Percentiles rank a stretch among this genome's conserved stretches.
These are phyloP conservation scores for Penicillium sp. DNA, from an alignment of 2,329 filamentous ascomycete genomes.

Conservation along the genomic window DNA sequence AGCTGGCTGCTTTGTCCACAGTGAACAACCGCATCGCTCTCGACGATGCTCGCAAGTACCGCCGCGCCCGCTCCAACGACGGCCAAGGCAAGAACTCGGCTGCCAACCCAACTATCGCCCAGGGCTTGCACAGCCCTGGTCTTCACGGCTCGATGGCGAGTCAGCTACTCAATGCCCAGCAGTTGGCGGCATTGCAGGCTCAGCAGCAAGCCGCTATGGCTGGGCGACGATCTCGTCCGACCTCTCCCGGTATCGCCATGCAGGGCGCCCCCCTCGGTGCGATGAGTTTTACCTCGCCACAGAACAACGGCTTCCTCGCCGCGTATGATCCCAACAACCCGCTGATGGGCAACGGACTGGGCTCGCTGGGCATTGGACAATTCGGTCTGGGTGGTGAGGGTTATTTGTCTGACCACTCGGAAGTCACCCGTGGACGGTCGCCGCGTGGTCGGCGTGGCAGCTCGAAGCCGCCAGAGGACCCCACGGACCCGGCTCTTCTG, in stretches of 20 bases:
- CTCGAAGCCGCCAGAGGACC: slow-evolving; percentile 97
- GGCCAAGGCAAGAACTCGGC: slow-evolving; percentile 52
- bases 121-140: slow-evolving; percentile 63
- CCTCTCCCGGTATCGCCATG: slow-evolving; percentile 83
- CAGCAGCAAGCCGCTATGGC: slow-evolving; percentile 61
- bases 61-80: slow-evolving; percentile 86
- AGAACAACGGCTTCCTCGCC: slow-evolving; percentile 91
- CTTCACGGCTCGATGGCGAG: slow-evolving; percentile 77
- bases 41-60: slow-evolving; percentile 95
- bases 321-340: slow-evolving; percentile 77
- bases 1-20: slow-evolving; percentile 91
- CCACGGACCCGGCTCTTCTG: slow-evolving; percentile 84
- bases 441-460: slow-evolving; percentile 89
- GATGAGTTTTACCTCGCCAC: slow-evolving; percentile 79
- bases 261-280: slow-evolving; percentile 63
- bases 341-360: slow-evolving; percentile 71
- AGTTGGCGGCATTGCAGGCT: slow-evolving; percentile 77
- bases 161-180: slow-evolving; percentile 81
- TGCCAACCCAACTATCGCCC: slow-evolving; percentile 64
- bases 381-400: slow-evolving; percentile 74
- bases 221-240: slow-evolving; percentile 79
- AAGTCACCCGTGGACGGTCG: slow-evolving; percentile 85
- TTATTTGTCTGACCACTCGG: slow-evolving; percentile 91
- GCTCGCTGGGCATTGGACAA: slow-evolving; percentile 69
- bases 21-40: slow-evolving; percentile 98